These are phyloP conservation scores for Inga leiocalycina DNA, from an alignment of 306 rosid species.

Conservation along the genomic window DNA sequence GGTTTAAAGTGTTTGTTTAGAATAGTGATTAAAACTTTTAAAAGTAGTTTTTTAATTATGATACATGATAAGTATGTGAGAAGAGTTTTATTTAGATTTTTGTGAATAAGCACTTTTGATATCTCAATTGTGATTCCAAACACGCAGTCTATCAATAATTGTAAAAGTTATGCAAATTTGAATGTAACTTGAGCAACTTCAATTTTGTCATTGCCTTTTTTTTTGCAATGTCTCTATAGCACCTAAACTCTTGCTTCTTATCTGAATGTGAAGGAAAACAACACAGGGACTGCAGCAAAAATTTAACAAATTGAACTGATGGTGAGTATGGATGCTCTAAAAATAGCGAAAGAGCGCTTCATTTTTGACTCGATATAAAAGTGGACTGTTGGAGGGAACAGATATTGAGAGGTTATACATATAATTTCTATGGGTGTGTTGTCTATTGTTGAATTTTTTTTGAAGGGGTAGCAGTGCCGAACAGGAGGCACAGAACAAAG, in stretches of 20 bases:
- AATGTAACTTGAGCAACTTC: background rate
- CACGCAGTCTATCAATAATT: too few species aligned
- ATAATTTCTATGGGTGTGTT: background rate
- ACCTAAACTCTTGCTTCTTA: background rate
- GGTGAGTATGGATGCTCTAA: background rate
- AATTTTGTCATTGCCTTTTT: background rate
- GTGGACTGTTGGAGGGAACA: background rate
- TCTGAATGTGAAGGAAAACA: background rate
- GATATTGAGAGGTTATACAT: background rate
- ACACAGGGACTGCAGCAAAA: background rate
- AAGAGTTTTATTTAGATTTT: too few species aligned
- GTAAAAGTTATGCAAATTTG: background rate
- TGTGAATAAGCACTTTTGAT: too few species aligned
- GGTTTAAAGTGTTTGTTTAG: background rate
- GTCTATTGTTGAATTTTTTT: conserved; percentile 1
- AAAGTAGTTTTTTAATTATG: too few species aligned
- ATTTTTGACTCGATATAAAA: background rate
- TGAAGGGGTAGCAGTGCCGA: background rate
- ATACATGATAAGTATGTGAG: too few species aligned
- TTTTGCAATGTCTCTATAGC: background rate
- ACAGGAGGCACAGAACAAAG: conserved; percentile 33
- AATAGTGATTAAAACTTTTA: too few species aligned
- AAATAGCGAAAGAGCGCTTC: background rate
- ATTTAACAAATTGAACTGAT: background rate
- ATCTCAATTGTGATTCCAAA: too few species aligned